Percentiles rank a stretch among this genome's conserved stretches.
phyloP scores from a whole-genome alignment of 2,329 filamentous ascomycete genomes.

The Alternaria triticimaculans region DNA sequence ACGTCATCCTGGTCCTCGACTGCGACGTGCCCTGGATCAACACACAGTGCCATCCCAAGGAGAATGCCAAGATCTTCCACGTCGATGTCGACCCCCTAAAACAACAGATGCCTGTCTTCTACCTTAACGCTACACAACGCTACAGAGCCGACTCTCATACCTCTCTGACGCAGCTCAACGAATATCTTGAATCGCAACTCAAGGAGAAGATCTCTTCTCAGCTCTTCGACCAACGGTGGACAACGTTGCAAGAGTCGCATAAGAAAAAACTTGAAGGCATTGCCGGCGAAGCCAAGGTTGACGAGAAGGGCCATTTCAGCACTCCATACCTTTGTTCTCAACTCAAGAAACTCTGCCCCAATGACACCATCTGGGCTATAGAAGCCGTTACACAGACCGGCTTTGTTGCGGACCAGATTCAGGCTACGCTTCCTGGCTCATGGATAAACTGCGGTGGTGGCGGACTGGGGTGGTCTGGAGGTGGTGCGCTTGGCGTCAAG shows the following conservation, averaged over 20 bases:
- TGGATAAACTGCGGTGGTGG: slow-evolving; percentile 85
- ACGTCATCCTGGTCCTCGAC: slow-evolving; percentile 84
- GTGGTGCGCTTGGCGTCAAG: slow-evolving; percentile 76
- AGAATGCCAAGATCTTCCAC: slow-evolving; percentile 66
- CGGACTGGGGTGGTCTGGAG: slow-evolving; percentile 81
- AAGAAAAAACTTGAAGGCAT: slow-evolving; percentile 66
- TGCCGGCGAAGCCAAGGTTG: slow-evolving; percentile 63
- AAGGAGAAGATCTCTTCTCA: slow-evolving; percentile 49
- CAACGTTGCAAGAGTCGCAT: slow-evolving; percentile 65
- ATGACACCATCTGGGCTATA: slow-evolving; percentile 75
- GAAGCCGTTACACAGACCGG: slow-evolving; percentile 78
- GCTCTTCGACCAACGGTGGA: slow-evolving; percentile 57
- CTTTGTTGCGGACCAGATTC: slow-evolving; percentile 74
- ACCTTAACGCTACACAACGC: slow-evolving; percentile 60
- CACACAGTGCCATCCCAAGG: slow-evolving; percentile 69
- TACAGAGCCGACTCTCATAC: slow-evolving; percentile 61
- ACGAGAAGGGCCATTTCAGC: slow-evolving; percentile 67
- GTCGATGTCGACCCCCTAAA: slow-evolving; percentile 73
- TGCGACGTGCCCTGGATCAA: slow-evolving; percentile 94
- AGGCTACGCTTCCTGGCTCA: slow-evolving; percentile 69
- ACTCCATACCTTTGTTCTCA: slow-evolving; percentile 64
- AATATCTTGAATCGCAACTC: slow-evolving; percentile 59
- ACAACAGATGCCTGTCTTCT: slow-evolving; percentile 65
- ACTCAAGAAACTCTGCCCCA: slow-evolving; percentile 64
- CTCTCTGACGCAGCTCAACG: slow-evolving; percentile 72